Conservation (phyloP, 164 flowering plant species). For the Annona squamosa region DNA sequence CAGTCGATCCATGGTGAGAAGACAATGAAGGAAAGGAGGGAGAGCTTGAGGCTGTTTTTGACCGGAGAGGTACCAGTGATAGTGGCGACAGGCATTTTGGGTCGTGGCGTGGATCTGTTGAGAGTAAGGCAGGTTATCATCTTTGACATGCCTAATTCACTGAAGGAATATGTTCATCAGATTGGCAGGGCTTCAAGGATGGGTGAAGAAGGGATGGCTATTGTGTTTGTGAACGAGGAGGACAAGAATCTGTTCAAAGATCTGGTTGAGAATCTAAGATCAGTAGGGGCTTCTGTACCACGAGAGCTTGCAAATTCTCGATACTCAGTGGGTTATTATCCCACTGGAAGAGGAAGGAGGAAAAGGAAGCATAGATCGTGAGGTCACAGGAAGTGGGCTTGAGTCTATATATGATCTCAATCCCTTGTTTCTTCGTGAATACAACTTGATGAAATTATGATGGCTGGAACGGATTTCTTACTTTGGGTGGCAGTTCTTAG, state of each 20-base stretch:
- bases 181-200: constrained; percentile 86
- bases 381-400: background rate
- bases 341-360: constrained; percentile 27
- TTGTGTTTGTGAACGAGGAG: constrained; percentile 76
- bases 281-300: constrained; percentile 69
- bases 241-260: constrained; percentile 56
- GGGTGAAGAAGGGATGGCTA: constrained; percentile 73
- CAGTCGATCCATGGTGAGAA: constrained; percentile 85
- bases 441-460: too few species aligned
- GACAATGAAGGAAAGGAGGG: constrained; percentile 87
- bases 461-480: too few species aligned
- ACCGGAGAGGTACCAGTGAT: constrained; percentile 68
- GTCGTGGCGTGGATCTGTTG: constrained; percentile 79
- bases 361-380: constrained; percentile 39
- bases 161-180: constrained; percentile 84
- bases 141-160: constrained; percentile 90
- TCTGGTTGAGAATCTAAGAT: constrained; percentile 48
- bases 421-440: background rate
- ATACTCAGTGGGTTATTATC: constrained; percentile 23
- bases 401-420: background rate
- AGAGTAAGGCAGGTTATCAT: constrained; percentile 77
- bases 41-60: constrained; percentile 52
- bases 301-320: constrained; percentile 70
- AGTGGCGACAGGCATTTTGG: constrained; percentile 84
- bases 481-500: too few species aligned